A percentile compares a stretch with the other conserved stretches of the same genome.
These are phyloP conservation scores for Inga laurina DNA, from an alignment of 306 rosid species.

Conservation along the genomic window DNA sequence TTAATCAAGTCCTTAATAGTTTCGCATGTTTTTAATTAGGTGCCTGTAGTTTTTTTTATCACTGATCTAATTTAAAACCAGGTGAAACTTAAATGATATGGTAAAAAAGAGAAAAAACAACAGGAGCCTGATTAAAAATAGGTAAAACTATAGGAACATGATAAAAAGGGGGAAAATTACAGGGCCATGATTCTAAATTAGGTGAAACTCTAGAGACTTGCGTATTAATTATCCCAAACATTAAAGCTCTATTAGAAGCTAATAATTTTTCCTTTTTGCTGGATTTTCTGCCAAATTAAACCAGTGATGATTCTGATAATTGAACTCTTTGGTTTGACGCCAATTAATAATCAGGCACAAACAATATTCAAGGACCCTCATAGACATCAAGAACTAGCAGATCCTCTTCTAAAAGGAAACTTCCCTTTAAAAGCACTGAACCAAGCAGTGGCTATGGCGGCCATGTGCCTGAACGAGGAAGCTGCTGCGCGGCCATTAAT, in stretches of 20 bases:
- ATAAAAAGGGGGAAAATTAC: too few relatives aligned
- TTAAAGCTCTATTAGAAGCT: neutral
- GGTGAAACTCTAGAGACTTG: too few relatives aligned
- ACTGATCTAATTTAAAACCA: too few relatives aligned
- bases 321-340: neutral
- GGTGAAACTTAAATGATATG: too few relatives aligned
- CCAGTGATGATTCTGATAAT: neutral
- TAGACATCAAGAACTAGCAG: constrained; percentile 68
- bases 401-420: constrained; percentile 60
- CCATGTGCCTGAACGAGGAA: constrained; percentile 94
- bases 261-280: neutral
- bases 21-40: too few relatives aligned
- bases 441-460: constrained; percentile 93
- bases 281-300: neutral
- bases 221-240: neutral
- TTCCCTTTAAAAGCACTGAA: constrained; percentile 68
- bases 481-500: constrained; percentile 71
- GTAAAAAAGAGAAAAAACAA: too few relatives aligned
- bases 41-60: too few relatives aligned
- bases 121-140: too few relatives aligned
- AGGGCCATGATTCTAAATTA: too few relatives aligned
- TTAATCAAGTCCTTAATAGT: too few relatives aligned
- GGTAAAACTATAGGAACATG: too few relatives aligned
- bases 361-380: constrained; percentile 73
- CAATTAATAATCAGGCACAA: constrained; percentile 64